Percentiles rank a stretch among this genome's conserved stretches.
Evolutionary conservation across 768 basidiomycete genomes (phyloP).

Genomic region (Peribolospora kevripleyi): DNA sequence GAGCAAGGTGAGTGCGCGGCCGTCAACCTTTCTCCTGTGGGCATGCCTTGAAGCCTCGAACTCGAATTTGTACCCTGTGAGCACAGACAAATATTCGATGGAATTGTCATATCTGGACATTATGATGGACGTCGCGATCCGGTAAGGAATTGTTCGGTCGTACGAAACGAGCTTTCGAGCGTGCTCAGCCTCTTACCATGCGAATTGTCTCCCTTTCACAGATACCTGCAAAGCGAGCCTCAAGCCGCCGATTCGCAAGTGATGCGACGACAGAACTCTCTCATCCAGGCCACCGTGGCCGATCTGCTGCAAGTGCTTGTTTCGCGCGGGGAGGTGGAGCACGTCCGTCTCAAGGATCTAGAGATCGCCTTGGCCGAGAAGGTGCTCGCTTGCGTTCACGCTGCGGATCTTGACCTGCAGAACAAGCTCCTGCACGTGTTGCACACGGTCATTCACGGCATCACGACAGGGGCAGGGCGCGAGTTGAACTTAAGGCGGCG

Average conservation of each 20-base stretch:
- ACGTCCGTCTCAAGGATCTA: conserved; percentile 33
- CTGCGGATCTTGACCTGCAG: conserved; percentile 51
- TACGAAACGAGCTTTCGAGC: no score
- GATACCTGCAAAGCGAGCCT: conserved; percentile 59
- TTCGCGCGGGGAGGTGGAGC: conserved; percentile 54
- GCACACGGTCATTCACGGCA: conserved; percentile 39
- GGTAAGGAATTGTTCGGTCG: no score
- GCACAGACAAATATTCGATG: no score
- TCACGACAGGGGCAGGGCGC: not conserved
- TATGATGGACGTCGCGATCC: no score
- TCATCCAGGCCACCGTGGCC: conserved; percentile 46
- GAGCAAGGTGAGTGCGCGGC: no score
- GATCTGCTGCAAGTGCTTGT: conserved; percentile 65
- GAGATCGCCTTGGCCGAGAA: conserved; percentile 50
- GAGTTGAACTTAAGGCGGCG: not conserved
- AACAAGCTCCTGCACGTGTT: conserved; percentile 79
- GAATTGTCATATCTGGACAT: no score
- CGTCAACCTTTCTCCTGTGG: no score
- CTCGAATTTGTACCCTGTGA: no score
- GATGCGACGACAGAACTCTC: conserved; percentile 38
- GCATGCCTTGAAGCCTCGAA: no score
- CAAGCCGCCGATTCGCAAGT: conserved; percentile 24
- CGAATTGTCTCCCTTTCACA: conserved; percentile 16
- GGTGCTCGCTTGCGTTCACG: conserved; percentile 48
- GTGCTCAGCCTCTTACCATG: no score